A percentile compares a stretch with the other conserved stretches of the same genome.
Evolutionary conservation across 306 rosid species (phyloP).

Genomic region (peach (Prunus persica)): DNA sequence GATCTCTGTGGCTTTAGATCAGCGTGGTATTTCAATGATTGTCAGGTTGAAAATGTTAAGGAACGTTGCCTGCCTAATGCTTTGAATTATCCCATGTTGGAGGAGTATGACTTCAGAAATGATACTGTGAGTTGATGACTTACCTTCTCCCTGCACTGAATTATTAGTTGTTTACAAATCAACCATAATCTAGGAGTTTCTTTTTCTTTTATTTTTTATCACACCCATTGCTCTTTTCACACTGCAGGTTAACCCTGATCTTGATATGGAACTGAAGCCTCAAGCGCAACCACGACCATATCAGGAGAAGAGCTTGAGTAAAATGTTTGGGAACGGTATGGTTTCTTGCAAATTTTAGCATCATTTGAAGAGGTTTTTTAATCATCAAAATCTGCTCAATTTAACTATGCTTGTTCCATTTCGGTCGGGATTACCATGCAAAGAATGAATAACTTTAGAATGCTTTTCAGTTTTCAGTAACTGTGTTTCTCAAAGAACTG

Average conservation of each 20-base stretch:
- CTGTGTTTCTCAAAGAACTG: neutral
- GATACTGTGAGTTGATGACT: conserved; percentile 68
- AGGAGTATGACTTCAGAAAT: conserved; percentile 97
- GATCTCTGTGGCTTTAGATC: conserved; percentile 22
- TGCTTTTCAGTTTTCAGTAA: neutral
- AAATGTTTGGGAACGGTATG: conserved; percentile 98
- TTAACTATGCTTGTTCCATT: neutral
- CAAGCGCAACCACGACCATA: conserved; percentile 98
- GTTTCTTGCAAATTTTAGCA: conserved; percentile 16
- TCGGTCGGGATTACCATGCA: neutral
- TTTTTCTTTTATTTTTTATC: conserved; percentile 1
- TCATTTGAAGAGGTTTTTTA: conserved; percentile 5
- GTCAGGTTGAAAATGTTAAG: conserved; percentile 95
- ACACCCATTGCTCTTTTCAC: conserved; percentile 16
- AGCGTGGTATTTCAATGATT: conserved; percentile 11
- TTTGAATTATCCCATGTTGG: conserved; percentile 95
- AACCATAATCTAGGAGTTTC: conserved; percentile 17
- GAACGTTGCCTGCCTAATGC: conserved; percentile 94
- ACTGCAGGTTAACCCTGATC: conserved; percentile 88
- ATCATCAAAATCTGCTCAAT: neutral
- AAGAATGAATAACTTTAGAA: neutral
- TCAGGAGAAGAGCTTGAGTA: conserved; percentile 97
- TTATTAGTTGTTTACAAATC: conserved; percentile 1
- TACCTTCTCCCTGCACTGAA: neutral
- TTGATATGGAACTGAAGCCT: conserved; percentile 92